Evolutionary conservation across 2,329 filamentous ascomycete genomes (phyloP), one percentile per base, ranked within the genome.

Genomic region (Aspergillus fischeri): DNA sequence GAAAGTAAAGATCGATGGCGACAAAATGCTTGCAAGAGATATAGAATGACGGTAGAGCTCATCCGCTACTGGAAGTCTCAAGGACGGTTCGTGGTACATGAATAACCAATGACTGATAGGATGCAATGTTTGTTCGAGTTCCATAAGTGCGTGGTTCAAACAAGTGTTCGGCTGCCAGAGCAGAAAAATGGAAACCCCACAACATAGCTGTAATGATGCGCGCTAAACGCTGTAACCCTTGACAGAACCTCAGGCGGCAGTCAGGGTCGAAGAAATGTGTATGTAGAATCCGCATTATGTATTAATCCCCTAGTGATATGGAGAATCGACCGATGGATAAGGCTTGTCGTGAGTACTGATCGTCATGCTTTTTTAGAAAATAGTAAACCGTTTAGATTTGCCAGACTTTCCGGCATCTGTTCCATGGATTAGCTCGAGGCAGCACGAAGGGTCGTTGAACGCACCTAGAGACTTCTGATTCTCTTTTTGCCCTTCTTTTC

Each of bases 321-420:
- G 44, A 11, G 11, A 27, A n/a, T 47, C 11, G 44, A 47, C 11
- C 21, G 44, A 45, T 45, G 21, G 10, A 10, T 20, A 14, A 24
- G 44, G 11, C 44, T 47, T 27, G 20, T 47, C 44, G 20, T 24
- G 4, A 24, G 24, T 47, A 27, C 10, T 17, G 44, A 24, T 47
- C 44, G 24, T 25, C 20, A 24, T 10, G 17, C 45, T 38, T 14
- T 51, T 14, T 62, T 53, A 68, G 49, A 68, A 68, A 27, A 68
- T 59, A 47, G 62, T 63, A 53, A 68, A 65, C 47, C 64, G 60
- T 51, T 63, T 63, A n/a, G 55, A 54, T 50, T 62, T 61, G 11
- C 44, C 44, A 14, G 44, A 25, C 24, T 47, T 47, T 24, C 21
- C 44, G 20, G 20, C 42, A 24, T 47, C 44, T 47, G 44, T 25